These are phyloP conservation scores for Spergularia bocconei DNA, from an alignment of 148 eudicot species.

Conservation along the genomic window DNA sequence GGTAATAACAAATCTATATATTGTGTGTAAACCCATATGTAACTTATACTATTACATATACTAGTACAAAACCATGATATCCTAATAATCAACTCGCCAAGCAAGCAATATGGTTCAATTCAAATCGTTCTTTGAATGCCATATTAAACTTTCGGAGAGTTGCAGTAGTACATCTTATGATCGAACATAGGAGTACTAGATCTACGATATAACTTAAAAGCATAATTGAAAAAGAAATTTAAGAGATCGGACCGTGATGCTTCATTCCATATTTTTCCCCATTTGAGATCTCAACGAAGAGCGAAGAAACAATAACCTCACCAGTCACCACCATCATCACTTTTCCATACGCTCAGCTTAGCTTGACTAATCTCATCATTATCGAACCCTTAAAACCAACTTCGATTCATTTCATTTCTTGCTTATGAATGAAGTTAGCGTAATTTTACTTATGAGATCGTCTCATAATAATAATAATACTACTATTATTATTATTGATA, in stretches of 20 bases:
- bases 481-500: background rate
- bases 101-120: too few species aligned
- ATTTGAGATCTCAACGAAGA: constrained; percentile 21
- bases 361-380: too few species aligned
- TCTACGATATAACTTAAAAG: background rate
- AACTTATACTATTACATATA: background rate
- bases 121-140: too few species aligned
- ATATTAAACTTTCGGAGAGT: too few species aligned
- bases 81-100: too few species aligned
- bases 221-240: constrained; percentile 2
- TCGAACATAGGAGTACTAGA: background rate
- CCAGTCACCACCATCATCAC: background rate
- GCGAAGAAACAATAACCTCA: constrained; percentile 19
- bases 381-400: too few species aligned
- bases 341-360: background rate
- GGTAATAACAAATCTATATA: background rate
- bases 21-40: background rate
- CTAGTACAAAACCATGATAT: too few species aligned
- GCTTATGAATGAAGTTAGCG: background rate
- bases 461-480: background rate
- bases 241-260: constrained; percentile 29
- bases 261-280: constrained; percentile 15
- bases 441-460: background rate
- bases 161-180: too few species aligned
- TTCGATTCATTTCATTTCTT: too few species aligned